Evolutionary conservation across 2,329 filamentous ascomycete species (phyloP).

Genomic region (Lachnellula hyalina): DNA sequence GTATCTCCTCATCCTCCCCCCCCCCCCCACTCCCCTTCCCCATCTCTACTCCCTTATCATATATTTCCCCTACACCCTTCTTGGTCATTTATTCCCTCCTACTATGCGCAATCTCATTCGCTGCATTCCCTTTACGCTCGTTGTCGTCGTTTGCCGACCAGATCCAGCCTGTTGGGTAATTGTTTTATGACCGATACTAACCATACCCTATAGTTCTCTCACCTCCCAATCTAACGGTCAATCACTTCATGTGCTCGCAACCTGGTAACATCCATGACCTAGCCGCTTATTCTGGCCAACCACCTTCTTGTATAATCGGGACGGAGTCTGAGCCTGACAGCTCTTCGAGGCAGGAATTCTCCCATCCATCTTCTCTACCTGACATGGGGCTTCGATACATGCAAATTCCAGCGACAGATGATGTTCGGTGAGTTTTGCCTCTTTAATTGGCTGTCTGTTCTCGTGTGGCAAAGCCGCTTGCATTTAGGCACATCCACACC

Average conservation of each 20-base stretch:
- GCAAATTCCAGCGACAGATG: constrained; percentile 29
- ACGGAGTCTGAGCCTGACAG: constrained; percentile 32
- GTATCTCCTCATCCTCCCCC: constrained; percentile 2
- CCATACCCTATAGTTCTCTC: constrained; percentile 22
- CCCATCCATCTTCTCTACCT: constrained; percentile 22
- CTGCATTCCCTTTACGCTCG: constrained; percentile 1
- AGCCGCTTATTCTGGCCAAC: constrained; percentile 28
- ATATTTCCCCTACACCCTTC: no score
- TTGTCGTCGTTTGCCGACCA: neutral
- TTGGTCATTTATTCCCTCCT: neutral
- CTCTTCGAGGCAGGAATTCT: constrained; percentile 30
- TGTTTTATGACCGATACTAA: constrained; percentile 16
- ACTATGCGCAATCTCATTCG: constrained; percentile 10
- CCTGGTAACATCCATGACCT: constrained; percentile 32
- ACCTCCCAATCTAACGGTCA: constrained; percentile 22
- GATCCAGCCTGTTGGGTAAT: neutral
- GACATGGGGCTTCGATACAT: constrained; percentile 34
- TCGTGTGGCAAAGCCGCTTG: constrained; percentile 21
- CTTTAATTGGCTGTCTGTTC: constrained; percentile 23
- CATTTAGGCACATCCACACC: constrained; percentile 25
- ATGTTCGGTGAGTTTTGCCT: constrained; percentile 30
- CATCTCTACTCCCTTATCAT: no score
- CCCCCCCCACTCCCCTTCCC: neutral
- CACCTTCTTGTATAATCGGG: constrained; percentile 30
- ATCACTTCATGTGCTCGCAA: constrained; percentile 34